Evolutionary conservation across 78 protist genomes (phyloP).

Genomic region (Dictyostelium purpureum): DNA sequence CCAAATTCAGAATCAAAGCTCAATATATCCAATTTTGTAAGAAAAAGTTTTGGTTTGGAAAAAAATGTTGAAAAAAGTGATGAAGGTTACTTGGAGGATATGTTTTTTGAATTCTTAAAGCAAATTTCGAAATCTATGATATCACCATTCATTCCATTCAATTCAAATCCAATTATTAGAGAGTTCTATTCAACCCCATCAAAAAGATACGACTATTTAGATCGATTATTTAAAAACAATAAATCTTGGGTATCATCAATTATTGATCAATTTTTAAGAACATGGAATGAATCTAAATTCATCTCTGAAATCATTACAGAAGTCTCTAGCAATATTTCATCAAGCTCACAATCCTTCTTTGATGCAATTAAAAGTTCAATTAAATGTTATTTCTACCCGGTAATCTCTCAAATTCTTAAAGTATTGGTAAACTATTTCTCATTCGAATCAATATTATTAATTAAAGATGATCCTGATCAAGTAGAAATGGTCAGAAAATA

Average conservation of each 20-base stretch:
- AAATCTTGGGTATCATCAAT: neutral
- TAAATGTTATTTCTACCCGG: conserved; percentile 26
- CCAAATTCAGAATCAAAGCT: too few species aligned
- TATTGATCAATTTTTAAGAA: neutral
- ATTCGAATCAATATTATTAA: neutral
- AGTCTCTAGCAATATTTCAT: conserved; percentile 2
- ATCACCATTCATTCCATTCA: too few species aligned
- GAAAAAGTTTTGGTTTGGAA: too few species aligned
- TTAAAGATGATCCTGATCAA: neutral
- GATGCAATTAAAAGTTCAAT: conserved; percentile 37
- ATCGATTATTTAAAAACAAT: neutral
- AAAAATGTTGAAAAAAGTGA: too few species aligned
- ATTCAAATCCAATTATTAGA: neutral
- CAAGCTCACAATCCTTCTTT: conserved; percentile 10
- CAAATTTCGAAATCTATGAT: neutral
- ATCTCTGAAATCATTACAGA: neutral
- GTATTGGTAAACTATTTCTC: conserved; percentile 12
- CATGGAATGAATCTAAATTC: conserved; percentile 7
- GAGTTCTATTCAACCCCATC: neutral
- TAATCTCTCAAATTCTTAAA: neutral
- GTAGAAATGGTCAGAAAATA: neutral
- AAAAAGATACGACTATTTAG: neutral
- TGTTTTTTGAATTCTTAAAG: neutral
- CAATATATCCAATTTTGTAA: too few species aligned
- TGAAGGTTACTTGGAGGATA: too few species aligned